Evolutionary conservation across 2,329 filamentous ascomycete genomes (phyloP), one percentile per base, ranked within the genome.

Genomic region (Ascochyta pisi): DNA sequence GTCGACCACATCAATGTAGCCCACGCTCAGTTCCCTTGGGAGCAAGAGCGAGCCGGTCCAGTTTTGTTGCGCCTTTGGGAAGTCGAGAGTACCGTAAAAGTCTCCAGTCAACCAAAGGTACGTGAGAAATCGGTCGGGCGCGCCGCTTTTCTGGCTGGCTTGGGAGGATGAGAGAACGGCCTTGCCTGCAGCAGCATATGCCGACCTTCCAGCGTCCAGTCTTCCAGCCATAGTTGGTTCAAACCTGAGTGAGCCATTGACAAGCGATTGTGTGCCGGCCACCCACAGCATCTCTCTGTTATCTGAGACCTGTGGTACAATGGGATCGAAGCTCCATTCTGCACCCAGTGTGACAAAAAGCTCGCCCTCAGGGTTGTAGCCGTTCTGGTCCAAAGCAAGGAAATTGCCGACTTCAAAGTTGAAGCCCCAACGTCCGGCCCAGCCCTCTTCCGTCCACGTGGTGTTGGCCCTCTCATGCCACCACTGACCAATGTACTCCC

Each of bases 391-490:
- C 3, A 82, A 62, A 13, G 70, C 64, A 61, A 81, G 79, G 15
- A 79, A 57, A 37, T 81, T 81, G 19, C 58, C 69, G 10, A 79
- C 77, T 60, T 82, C 80, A 38, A 80, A 81, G 57, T 82, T 82
- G 69, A 73, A 81, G 0, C 64, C 64, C 64, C 64, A 68, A n/a
- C 65, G 61, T 40, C 63, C 64, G 10, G 63, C 61, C 63, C 65
- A 68, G 1, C 55, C 58, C 19, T 40, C 49, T 37, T 66, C 61
- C 3, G 60, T 63, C 64, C 64, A 68, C 1, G 64, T 68, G 4
- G 61, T 50, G 38, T 68, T 67, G 13, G 63, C 71, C 24, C 70
- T 50, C 52, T 80, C 78, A 22, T 77, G 73, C 77, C 77, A 75
- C 78, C 76, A 73, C 52, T 77, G 51, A 22, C 71, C 71, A 16